A percentile compares a stretch with the other conserved stretches of the same genome.
Evolutionary conservation across 2,329 filamentous ascomycete species (phyloP).

Genomic region (Juglanconis sp.): DNA sequence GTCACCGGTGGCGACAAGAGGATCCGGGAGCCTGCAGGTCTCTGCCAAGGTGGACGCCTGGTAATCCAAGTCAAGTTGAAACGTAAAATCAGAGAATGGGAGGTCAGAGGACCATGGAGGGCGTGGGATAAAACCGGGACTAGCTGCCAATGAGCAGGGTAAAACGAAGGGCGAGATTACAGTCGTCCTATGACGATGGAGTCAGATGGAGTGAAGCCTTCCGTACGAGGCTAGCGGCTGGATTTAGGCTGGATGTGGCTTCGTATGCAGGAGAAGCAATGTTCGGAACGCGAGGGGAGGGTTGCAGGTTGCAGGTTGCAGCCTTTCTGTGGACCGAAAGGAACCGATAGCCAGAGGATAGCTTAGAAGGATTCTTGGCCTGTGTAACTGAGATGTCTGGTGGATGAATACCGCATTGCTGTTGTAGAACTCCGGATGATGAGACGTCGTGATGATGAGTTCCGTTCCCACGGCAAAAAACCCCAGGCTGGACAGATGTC

Average conservation of each 20-base stretch:
- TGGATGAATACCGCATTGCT: too few species aligned
- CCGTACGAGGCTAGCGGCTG: slow-evolving; percentile 6
- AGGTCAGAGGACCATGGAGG: not conserved
- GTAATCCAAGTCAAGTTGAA: not conserved
- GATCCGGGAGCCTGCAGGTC: slow-evolving; percentile 8
- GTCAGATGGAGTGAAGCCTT: slow-evolving; percentile 1
- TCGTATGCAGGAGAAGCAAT: slow-evolving; percentile 1
- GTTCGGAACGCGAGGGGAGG: not conserved
- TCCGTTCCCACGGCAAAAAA: too few species aligned
- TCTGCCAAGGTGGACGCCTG: not conserved
- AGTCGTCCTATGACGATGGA: slow-evolving; percentile 6
- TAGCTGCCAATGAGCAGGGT: slow-evolving; percentile 7
- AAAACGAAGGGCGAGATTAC: slow-evolving; percentile 8
- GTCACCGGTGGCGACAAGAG: not conserved
- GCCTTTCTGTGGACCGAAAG: not conserved
- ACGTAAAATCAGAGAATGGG: not conserved
- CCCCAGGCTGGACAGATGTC: too few species aligned
- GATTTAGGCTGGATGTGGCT: not conserved
- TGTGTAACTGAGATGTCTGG: not conserved
- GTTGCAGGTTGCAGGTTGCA: not conserved
- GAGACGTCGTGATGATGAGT: too few species aligned
- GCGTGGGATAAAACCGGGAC: slow-evolving; percentile 1
- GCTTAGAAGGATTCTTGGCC: not conserved
- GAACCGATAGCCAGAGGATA: not conserved
- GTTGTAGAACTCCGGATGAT: too few species aligned